Percentiles rank a stretch among this genome's conserved stretches.
Evolutionary conservation across 345 rosid genomes (phyloP).

Genomic region (Syzygium aqueum): DNA sequence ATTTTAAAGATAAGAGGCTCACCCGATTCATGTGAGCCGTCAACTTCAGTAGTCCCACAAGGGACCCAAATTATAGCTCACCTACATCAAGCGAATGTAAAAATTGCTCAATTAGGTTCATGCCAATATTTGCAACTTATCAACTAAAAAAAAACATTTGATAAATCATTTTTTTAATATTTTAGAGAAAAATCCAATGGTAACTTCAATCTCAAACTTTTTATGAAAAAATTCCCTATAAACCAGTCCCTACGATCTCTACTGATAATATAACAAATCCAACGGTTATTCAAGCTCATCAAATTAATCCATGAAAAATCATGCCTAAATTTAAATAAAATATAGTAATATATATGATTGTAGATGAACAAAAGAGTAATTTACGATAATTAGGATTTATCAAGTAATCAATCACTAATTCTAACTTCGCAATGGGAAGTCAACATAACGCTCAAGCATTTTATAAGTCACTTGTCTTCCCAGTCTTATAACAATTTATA

Average conservation of each 20-base stretch:
- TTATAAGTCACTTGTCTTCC: not conserved
- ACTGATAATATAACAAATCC: not conserved
- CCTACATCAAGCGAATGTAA: not conserved
- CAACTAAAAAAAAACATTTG: too few species aligned
- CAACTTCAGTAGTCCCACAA: not conserved
- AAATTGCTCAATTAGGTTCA: not conserved
- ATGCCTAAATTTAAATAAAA: too few species aligned
- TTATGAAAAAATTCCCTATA: not conserved
- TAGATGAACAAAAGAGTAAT: too few species aligned
- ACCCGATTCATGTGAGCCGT: not conserved
- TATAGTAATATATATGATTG: too few species aligned
- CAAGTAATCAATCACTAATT: not conserved
- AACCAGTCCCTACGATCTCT: not conserved
- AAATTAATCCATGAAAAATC: too few species aligned
- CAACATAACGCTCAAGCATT: not conserved
- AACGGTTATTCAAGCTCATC: too few species aligned
- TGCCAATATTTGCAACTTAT: not conserved
- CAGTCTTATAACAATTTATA: rapidly evolving
- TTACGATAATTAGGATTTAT: too few species aligned
- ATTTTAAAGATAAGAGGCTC: not conserved
- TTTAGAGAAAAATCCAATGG: not conserved
- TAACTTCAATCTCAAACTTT: rapidly evolving
- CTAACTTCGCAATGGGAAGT: not conserved
- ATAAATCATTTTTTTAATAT: too few species aligned
- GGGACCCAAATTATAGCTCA: not conserved